Percentiles rank a stretch among this genome's conserved stretches.
Evolutionary conservation across 2,329 filamentous ascomycete species (phyloP).

Genomic region (Aureobasidium leucospermi): DNA sequence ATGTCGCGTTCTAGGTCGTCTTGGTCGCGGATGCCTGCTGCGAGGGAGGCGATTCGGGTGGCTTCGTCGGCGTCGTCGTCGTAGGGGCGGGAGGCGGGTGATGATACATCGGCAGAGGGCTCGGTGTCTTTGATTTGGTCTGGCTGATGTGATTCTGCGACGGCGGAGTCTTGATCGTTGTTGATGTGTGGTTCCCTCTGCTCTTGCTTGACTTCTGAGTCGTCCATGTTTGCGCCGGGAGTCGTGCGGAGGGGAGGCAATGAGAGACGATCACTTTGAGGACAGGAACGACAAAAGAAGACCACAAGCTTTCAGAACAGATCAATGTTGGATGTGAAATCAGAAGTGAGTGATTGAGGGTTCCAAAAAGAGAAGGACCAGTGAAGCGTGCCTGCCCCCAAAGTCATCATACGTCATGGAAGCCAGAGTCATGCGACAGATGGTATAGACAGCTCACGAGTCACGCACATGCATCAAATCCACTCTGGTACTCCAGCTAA

Average conservation of each 20-base stretch:
- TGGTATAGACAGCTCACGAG: background rate
- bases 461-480: background rate
- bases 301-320: background rate
- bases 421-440: background rate
- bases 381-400: slow-evolving; percentile 4
- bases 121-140: background rate
- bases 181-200: background rate
- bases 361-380: slow-evolving; percentile 3
- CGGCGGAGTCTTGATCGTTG: background rate
- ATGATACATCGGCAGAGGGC: background rate
- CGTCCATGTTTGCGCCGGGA: slow-evolving; percentile 10
- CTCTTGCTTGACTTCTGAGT: background rate
- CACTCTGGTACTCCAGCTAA: no score
- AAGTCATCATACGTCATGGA: background rate
- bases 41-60: slow-evolving; percentile 31
- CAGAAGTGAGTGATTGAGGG: background rate
- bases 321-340: background rate
- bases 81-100: background rate
- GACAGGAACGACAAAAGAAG: background rate
- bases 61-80: slow-evolving; percentile 33
- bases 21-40: slow-evolving; percentile 62
- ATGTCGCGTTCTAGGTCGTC: slow-evolving; percentile 89
- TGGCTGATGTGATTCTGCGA: background rate
- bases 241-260: background rate
- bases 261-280: background rate